phyloP scores from a whole-genome alignment of 1,284 basidiomycete species.

The Taiwanofungus camphoratus region DNA sequence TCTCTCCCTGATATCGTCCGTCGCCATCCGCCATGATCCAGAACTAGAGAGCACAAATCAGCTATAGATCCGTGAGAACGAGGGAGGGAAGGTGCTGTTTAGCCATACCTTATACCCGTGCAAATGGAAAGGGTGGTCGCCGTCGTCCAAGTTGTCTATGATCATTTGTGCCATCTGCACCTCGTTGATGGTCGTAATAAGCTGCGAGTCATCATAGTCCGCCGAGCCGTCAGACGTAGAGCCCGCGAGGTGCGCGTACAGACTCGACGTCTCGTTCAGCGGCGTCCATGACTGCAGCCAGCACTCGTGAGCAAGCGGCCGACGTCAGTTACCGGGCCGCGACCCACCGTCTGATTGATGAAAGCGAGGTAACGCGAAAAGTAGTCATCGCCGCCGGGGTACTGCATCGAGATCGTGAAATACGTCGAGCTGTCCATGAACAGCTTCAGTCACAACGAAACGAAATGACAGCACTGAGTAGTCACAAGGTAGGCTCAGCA shows the following conservation, averaged over 20 bases:
- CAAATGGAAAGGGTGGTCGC: constrained; percentile 40
- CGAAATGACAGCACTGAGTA: background rate
- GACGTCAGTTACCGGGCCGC: background rate
- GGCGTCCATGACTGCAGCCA: constrained; percentile 29
- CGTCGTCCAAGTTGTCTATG: constrained; percentile 33
- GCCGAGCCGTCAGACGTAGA: constrained; percentile 15
- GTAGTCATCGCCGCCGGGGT: constrained; percentile 22
- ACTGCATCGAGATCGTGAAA: constrained; percentile 31
- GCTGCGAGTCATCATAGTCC: constrained; percentile 21
- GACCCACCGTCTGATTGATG: constrained; percentile 31
- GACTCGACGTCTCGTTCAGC: constrained; percentile 23
- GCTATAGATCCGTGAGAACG: too few relatives aligned
- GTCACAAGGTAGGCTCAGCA: constrained; percentile 19
- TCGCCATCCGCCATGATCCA: constrained; percentile 27
- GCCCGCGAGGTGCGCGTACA: constrained; percentile 20
- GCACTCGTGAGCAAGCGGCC: background rate
- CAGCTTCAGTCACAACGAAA: constrained; percentile 1
- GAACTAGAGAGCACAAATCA: constrained; percentile 9
- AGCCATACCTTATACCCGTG: constrained; percentile 36
- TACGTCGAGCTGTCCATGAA: constrained; percentile 14
- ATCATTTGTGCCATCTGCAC: constrained; percentile 27
- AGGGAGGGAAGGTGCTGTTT: background rate
- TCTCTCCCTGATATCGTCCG: constrained; percentile 27
- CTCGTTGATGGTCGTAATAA: constrained; percentile 27
- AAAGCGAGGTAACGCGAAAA: constrained; percentile 32